Percentiles rank a stretch among this genome's conserved stretches.
phyloP scores from a whole-genome alignment of 1,139 yeast genomes.

The Pichia sp. region DNA sequence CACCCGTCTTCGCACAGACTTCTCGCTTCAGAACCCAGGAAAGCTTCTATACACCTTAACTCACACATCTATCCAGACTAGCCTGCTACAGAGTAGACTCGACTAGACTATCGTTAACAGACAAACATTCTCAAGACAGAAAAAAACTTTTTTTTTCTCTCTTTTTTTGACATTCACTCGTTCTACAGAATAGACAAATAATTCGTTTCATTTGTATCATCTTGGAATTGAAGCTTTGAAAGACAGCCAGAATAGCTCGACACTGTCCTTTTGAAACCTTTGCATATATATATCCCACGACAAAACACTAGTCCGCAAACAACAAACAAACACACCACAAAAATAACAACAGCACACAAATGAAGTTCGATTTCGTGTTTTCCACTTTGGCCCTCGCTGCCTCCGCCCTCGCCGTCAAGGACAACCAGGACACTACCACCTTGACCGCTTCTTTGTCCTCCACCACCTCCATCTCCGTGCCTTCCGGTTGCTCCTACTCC shows the following conservation, averaged over 20 bases:
- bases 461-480: slow-evolving; percentile 40
- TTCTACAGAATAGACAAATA: background rate
- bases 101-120: background rate
- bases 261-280: background rate
- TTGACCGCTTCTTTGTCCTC: slow-evolving; percentile 33
- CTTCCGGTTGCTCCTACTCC: slow-evolving; percentile 52
- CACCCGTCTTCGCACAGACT: background rate
- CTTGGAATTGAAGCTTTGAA: too few species aligned
- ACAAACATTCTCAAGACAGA: too few species aligned
- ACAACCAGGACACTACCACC: slow-evolving; percentile 12
- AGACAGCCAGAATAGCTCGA: background rate
- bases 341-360: slow-evolving; percentile 2
- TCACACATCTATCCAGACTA: background rate
- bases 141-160: background rate
- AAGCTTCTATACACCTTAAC: too few species aligned
- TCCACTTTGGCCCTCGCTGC: slow-evolving; percentile 14
- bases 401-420: too few species aligned
- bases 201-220: background rate
- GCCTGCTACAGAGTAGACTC: background rate
- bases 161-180: background rate
- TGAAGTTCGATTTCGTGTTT: slow-evolving; percentile 14
- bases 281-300: background rate
- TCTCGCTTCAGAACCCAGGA: background rate
- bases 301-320: background rate
- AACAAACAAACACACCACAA: background rate